Percentiles rank a stretch among this genome's conserved stretches.
Conservation (phyloP, 2,329 filamentous ascomycete genomes). For the Neofusicoccum umdonicola region DNA sequence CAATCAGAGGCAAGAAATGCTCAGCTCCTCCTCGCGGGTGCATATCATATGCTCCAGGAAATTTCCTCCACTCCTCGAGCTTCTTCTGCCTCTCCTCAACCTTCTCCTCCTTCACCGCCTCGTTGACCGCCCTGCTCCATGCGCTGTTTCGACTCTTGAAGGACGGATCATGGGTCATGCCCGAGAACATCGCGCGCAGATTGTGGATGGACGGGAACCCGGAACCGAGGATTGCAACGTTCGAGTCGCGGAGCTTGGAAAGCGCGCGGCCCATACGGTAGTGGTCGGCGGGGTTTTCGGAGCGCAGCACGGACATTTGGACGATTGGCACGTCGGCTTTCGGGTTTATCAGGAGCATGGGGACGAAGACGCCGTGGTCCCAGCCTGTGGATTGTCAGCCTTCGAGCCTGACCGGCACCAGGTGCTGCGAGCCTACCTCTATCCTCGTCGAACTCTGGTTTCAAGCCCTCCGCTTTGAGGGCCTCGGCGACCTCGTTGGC, state of each 20-base stretch:
- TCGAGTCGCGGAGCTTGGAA: slow-evolving; percentile 47
- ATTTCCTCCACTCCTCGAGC: slow-evolving; percentile 49
- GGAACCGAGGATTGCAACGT: slow-evolving; percentile 60
- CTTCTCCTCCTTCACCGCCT: slow-evolving; percentile 38
- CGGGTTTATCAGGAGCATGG: slow-evolving; percentile 55
- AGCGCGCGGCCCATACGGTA: slow-evolving; percentile 56
- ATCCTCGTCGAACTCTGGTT: slow-evolving; percentile 29
- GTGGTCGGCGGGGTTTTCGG: slow-evolving; percentile 51
- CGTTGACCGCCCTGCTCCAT: slow-evolving; percentile 51
- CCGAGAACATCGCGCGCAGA: slow-evolving; percentile 46
- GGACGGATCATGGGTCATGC: slow-evolving; percentile 24
- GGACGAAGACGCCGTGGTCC: slow-evolving; percentile 63
- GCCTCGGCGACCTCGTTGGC: slow-evolving; percentile 50
- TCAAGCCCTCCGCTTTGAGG: slow-evolving; percentile 48
- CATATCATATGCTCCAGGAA: slow-evolving; percentile 52
- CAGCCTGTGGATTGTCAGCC: slow-evolving; percentile 39
- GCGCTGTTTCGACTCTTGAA: slow-evolving; percentile 33
- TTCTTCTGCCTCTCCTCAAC: slow-evolving; percentile 38
- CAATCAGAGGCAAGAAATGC: slow-evolving; percentile 60
- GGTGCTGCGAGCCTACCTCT: slow-evolving; percentile 27
- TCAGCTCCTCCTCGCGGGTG: slow-evolving; percentile 56
- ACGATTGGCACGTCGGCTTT: slow-evolving; percentile 54
- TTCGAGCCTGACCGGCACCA: not conserved
- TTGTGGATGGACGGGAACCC: slow-evolving; percentile 61
- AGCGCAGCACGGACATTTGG: slow-evolving; percentile 56